Evolutionary conservation across 768 basidiomycete genomes (phyloP), one percentile per base, ranked within the genome.

Genomic region (Leccinum longicurvipes): DNA sequence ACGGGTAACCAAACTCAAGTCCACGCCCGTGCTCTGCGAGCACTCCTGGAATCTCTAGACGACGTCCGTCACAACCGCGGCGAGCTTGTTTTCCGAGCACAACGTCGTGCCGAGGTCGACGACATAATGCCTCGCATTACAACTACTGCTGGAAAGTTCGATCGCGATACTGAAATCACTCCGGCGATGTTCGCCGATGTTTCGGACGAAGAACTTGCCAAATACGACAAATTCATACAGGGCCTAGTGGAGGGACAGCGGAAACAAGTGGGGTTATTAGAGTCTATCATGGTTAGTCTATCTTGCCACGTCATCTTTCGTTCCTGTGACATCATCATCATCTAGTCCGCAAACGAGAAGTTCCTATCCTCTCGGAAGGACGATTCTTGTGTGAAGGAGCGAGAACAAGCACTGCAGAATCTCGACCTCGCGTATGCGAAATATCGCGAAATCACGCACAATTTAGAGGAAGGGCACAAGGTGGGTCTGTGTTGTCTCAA

Each of bases 171-270:
- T 3, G 85, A 92, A 63, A 82, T 92, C 17, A 84, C 86, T 32
- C 85, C 95, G 0, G 88, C 85, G 23, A 88, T 89, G 86, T 98
- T 98, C 67, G 91, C 94, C 64, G 87, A 89, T 53, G 76, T 91
- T 12, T 82, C 87, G 27, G 87, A 92, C 54, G 80, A 84, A 57
- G 89, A 91, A 63, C 71, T 98, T 50, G 79, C 79, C 1, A 94
- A 93, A 72, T 95, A 93, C 59, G 89, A 91, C 55, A 80, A 79
- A 57, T 87, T 86, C 65, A 74, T 98, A 32, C 76, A 80, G 32
- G 82, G 81, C 53, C 78, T 86, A 36, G 76, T 59, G 15, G 75
- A 77, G 31, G 75, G 79, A 46, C 80, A 81, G 58, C 74, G 72
- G 62, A 81, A 79, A 64, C 92, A 96, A 63, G 78, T 81, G 45